Evolutionary conservation across 2,329 filamentous ascomycete genomes (phyloP), one percentile per base, ranked within the genome.

Genomic region (Penicillium sp.): DNA sequence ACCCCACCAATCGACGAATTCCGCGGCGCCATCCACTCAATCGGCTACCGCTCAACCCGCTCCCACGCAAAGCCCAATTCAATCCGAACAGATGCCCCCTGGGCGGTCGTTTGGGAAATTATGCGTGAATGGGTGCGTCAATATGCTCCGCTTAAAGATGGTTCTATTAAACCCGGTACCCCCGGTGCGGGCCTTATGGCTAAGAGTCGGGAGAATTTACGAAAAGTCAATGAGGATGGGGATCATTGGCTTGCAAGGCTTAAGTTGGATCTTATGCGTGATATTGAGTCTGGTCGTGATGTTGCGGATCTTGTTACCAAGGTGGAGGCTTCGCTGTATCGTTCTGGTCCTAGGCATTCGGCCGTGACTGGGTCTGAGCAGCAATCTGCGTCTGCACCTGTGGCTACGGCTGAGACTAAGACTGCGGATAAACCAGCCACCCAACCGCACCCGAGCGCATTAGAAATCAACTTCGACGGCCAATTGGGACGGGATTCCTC

Each of bases 61-160:
- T 96, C 90, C 62, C 94, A 99, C 71, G 91, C 91, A 63, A 91
- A 91, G 60, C 83, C 90, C 0, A 93, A 92, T 21, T 94, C 90
- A 65, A 86, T 97, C 72, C 96, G 95, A 76, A 97, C 94, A 0
- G 86, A 97, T 72, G 94, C 94, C 12, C 90, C 92, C 0, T 99
- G 91, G 91, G 79, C 79, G 4, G 86, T 90, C 0, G 83, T 99
- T 41, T 97, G 94, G 92, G 89, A 95, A 68, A 78, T 97, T 23
- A 94, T 97, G 84, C 83, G 90, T 21, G 91, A 96, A 73, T 99
- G 91, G 91, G 84, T 89, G 12, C 83, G 87, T 20, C 91, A 96
- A 68, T 89, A 87, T 64, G 80, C 84, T 0, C 91, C 92, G 0
- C 80, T 96, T 51, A 95, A 89, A 67, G 83, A 86, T 29, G 83